Conservation (phyloP, 1,284 basidiomycete species). For the Hymenochaete sp. region DNA sequence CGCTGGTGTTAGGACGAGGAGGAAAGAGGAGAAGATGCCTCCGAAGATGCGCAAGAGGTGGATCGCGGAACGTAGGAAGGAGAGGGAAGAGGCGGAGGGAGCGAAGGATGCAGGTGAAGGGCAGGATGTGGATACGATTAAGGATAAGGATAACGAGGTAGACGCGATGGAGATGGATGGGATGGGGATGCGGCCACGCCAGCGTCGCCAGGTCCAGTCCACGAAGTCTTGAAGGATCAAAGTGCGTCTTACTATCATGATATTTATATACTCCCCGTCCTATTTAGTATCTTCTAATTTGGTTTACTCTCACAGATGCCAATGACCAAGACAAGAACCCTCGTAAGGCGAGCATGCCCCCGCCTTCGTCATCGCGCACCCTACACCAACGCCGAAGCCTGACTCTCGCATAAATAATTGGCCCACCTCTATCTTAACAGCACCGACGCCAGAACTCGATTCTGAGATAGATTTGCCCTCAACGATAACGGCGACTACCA, state of each 20-base stretch:
- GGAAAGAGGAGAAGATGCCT: conserved; percentile 41
- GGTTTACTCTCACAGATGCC: too few species aligned
- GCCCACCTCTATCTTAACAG: not conserved
- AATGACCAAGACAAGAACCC: too few species aligned
- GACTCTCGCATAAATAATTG: too few species aligned
- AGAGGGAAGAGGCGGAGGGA: conserved; percentile 17
- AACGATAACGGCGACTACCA: conserved; percentile 16
- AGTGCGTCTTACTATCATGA: too few species aligned
- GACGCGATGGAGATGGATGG: conserved; percentile 28
- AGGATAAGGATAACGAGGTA: conserved; percentile 20
- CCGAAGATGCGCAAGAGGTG: conserved; percentile 57
- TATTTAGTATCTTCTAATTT: too few species aligned
- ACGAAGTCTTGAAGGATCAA: not conserved
- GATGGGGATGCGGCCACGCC: too few species aligned
- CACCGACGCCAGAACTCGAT: not conserved
- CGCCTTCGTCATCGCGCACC: too few species aligned
- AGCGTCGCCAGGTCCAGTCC: not conserved
- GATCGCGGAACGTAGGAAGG: conserved; percentile 30
- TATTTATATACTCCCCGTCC: not conserved
- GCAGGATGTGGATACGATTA: conserved; percentile 16
- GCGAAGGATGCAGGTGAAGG: conserved; percentile 11
- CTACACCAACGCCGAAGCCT: too few species aligned
- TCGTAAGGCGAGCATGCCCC: too few species aligned
- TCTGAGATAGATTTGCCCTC: too few species aligned
- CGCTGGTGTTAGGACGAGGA: conserved; percentile 18